Base-by-base conservation (phyloP, 768 basidiomycete species). In the Multifurca ochricompacta region DNA sequence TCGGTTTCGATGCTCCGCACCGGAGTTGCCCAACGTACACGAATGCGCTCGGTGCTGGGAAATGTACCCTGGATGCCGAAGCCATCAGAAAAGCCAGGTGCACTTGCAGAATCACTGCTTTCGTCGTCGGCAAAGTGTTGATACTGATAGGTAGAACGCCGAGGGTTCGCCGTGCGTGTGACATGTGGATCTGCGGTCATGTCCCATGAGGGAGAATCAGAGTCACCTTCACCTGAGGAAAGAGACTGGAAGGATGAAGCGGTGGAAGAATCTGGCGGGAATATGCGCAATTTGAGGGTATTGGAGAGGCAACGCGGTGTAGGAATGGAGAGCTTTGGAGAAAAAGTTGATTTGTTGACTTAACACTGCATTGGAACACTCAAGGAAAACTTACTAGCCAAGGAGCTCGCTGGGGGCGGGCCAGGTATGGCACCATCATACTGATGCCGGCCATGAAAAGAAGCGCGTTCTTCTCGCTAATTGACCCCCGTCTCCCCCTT, bases 381-480 rank as follows among this genome's bases (percentile, higher is more conserved):
- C 53, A 27, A 10, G 53, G 52, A n/a, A 51, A 21, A 59, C 65
- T 59, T 54, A 87, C 87, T 59, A 88, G 70, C 69, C 79, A 91
- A n/a, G 88, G 88, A 30, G 80, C 80, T 54, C 77, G 74, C 11
- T 87, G 85, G 39, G 88, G 88, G 47, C 71, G 75, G 4, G 79
- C 79, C 19, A 79, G 65, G 53, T 78, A 86, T 6, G 88, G 88
- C 21, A 85, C 76, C 77, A 80, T 81, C 68, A 91, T 74, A 56
- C 87, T 85, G 47, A 91, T 77, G 3, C 82, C 88, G 13, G 83
- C 88, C 84, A 91, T 85, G 66, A 89, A 90, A 42, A 88, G 83
- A 43, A 79, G 73, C 34, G 71, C 73, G 48, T 75, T 79, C 51
- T 76, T 77, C 47, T 85, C 84, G n/a, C 73, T 68, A 49, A 85